Base-by-base conservation (phyloP, 148 eudicot genomes). In the Silene uniflora region DNA sequence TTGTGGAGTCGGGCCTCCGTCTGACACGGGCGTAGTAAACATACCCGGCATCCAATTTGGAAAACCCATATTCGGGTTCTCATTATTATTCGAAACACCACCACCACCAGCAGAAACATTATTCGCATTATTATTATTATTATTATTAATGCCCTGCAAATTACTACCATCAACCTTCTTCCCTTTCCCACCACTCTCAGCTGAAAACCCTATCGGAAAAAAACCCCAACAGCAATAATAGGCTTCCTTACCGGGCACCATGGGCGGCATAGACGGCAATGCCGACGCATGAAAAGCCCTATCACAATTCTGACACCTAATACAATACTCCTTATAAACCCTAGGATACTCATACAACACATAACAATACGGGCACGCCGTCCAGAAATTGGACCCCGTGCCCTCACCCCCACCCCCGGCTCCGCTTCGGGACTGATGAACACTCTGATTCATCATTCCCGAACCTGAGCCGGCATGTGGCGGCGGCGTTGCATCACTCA, bases 181-280 rank as follows among this genome's bases (percentile, higher is more conserved):
- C 29, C 74, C 35, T 11, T 35, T 58, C 29, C 29, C 67, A 13
- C 32, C 19, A 24, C 3, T 47, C 22, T 77, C 79, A 5, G 62
- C 23, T 16, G 84, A 77, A 76, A 91, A 92, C 60, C 94, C 97
- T 35, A 96, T 67, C 1, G 99, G 99, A 10, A 91, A 92, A 65
- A 92, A 88, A 0, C 97, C 96, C 94, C 94, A 96, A 25, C 96
- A 96, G 58, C 99, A 96, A 70, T 87, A 89, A 77, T 92, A 92
- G 0, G 90, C 94, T 44, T 96, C 98, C 62, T 83, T 89, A 23
- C 99, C 99, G 0, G 92, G 90, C 39, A 91, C 94, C 47, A 76
- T 0, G 0, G 98, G 97, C 5, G 99, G 99, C 79, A 89, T 71
- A 0, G 90, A 84, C 72, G 85, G 74, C 19, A 96, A 80, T 39